phyloP scores from a whole-genome alignment of 1,139 yeast genomes.

The Diutina neorugosa region DNA sequence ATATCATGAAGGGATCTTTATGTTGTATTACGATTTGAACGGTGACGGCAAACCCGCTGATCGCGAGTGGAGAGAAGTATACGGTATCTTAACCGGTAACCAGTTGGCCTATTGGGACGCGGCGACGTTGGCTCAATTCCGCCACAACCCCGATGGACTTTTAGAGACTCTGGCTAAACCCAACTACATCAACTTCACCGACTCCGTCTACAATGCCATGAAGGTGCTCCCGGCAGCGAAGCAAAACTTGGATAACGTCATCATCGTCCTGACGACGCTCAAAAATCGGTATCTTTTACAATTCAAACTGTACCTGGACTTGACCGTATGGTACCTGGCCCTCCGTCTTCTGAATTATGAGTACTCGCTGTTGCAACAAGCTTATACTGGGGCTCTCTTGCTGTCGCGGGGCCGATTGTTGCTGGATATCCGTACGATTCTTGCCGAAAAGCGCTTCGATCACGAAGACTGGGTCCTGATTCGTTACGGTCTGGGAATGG shows the following conservation, averaged over 20 bases:
- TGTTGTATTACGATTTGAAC: slow-evolving; percentile 60
- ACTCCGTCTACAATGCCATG: slow-evolving; percentile 75
- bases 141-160: slow-evolving; percentile 36
- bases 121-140: slow-evolving; percentile 48
- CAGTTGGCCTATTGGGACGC: slow-evolving; percentile 94
- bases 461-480: slow-evolving; percentile 95
- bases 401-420: slow-evolving; percentile 80
- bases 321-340: slow-evolving; percentile 66
- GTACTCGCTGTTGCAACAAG: slow-evolving; percentile 74
- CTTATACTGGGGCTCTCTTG: slow-evolving; percentile 87
- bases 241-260: slow-evolving; percentile 60
- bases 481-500: slow-evolving; percentile 94
- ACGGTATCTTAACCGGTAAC: slow-evolving; percentile 82
- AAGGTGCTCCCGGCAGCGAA: slow-evolving; percentile 47
- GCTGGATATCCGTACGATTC: slow-evolving; percentile 73
- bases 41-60: slow-evolving; percentile 80
- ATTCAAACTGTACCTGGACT: slow-evolving; percentile 46
- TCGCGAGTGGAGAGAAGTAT: slow-evolving; percentile 84
- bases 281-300: slow-evolving; percentile 80
- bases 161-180: slow-evolving; percentile 58
- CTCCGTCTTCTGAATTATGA: slow-evolving; percentile 72
- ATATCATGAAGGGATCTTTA: slow-evolving; percentile 62
- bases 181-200: slow-evolving; percentile 82
- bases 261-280: slow-evolving; percentile 81
- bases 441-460: slow-evolving; percentile 73